phyloP scores from a whole-genome alignment of 2,329 filamentous ascomycete species.

The Chaetomium strumarium region DNA sequence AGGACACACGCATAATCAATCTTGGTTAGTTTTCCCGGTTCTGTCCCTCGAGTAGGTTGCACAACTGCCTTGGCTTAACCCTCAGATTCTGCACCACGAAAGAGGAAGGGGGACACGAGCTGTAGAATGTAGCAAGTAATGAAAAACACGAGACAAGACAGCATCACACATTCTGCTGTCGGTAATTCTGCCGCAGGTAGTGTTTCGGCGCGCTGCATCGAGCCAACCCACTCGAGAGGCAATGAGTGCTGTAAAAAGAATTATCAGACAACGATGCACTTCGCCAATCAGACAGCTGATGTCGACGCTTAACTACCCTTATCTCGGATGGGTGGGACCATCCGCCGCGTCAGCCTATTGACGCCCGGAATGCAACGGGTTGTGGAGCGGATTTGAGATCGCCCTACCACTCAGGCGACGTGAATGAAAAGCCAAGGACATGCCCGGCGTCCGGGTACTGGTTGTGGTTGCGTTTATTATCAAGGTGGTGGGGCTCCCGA shows the following conservation, averaged over 20 bases:
- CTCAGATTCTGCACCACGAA: background rate
- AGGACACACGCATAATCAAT: background rate
- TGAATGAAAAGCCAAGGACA: background rate
- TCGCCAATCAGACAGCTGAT: conserved; percentile 33
- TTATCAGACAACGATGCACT: conserved; percentile 34
- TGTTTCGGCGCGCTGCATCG: conserved; percentile 4
- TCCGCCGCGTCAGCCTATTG: conserved; percentile 3
- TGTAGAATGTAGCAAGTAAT: background rate
- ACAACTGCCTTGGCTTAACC: background rate
- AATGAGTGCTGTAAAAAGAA: conserved; percentile 30
- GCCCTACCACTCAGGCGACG: conserved; percentile 10
- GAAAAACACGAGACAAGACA: background rate
- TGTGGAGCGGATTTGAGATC: conserved; percentile 2
- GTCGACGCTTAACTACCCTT: conserved; percentile 40
- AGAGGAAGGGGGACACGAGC: conserved; percentile 1
- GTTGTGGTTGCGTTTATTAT: background rate
- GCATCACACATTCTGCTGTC: no score
- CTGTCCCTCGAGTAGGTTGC: background rate
- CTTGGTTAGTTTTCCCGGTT: background rate
- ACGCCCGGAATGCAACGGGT: conserved; percentile 4
- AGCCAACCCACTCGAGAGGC: background rate
- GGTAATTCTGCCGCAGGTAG: background rate
- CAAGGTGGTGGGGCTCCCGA: no score
- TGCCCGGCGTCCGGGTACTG: no score
- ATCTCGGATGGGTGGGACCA: conserved; percentile 41